Evolutionary conservation across 192 early-diverging fungal species (phyloP).

Genomic region (Backusella parvicylindrica): DNA sequence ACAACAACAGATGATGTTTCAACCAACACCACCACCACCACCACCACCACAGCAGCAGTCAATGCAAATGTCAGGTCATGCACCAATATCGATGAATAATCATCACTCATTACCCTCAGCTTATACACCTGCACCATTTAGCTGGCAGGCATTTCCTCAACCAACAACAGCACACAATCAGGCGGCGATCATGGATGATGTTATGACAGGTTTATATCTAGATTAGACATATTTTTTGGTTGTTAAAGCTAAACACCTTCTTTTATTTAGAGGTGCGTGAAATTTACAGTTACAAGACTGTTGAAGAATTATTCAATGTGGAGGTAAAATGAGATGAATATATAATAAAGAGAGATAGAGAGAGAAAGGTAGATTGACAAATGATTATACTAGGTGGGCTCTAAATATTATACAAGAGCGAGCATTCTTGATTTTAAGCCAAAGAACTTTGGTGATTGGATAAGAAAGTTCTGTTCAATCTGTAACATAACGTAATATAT

Average conservation of each 20-base stretch:
- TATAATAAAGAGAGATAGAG: too few species aligned
- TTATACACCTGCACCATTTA: not conserved
- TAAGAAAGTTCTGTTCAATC: not conserved
- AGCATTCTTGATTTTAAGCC: not conserved
- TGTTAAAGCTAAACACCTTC: not conserved
- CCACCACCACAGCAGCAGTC: not conserved
- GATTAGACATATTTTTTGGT: not conserved
- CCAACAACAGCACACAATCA: not conserved
- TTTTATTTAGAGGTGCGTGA: not conserved
- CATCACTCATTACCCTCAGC: too few species aligned
- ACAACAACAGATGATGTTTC: not conserved
- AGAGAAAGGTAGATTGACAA: too few species aligned
- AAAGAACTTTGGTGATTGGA: not conserved
- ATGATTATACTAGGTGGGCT: too few species aligned
- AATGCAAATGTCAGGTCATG: too few species aligned
- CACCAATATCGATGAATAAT: too few species aligned
- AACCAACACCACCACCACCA: not conserved
- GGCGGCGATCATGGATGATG: not conserved
- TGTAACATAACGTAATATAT: too few species aligned
- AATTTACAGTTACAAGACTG: not conserved
- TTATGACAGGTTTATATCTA: not conserved
- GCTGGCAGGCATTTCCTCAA: not conserved
- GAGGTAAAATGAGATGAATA: not conserved
- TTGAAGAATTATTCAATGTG: not conserved
- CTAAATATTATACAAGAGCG: not conserved